A percentile compares a stretch with the other conserved stretches of the same genome.
Conservation (phyloP, 768 basidiomycete genomes). For the Lentinula sp. region DNA sequence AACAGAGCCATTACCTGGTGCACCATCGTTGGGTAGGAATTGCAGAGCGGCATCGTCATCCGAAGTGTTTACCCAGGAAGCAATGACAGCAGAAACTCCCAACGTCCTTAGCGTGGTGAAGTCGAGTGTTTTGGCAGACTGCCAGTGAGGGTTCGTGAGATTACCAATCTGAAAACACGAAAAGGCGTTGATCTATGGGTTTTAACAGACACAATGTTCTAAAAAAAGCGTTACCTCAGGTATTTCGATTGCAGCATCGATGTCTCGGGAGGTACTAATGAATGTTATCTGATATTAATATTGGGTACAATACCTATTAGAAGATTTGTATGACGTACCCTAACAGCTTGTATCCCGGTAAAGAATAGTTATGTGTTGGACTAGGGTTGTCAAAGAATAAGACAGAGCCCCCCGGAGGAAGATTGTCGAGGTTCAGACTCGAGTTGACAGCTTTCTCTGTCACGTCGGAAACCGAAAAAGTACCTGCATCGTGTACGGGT, state of each 20-base stretch:
- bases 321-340: conserved; percentile 13
- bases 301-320: background rate
- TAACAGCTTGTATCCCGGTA: conserved; percentile 20
- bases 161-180: conserved; percentile 17
- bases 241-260: conserved; percentile 12
- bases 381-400: conserved; percentile 26
- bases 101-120: conserved; percentile 13
- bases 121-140: conserved; percentile 21
- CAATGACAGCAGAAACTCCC: conserved; percentile 19
- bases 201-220: background rate
- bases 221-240: conserved; percentile 14
- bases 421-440: conserved; percentile 14
- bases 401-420: conserved; percentile 15
- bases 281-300: background rate
- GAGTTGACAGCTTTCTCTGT: conserved; percentile 12
- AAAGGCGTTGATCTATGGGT: background rate
- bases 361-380: conserved; percentile 22
- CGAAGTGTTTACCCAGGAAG: conserved; percentile 22
- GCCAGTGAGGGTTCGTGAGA: conserved; percentile 24
- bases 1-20: conserved; percentile 16
- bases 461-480: background rate
- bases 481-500: conserved; percentile 18
- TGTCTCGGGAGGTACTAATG: conserved; percentile 17
- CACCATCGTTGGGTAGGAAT: conserved; percentile 20
- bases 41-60: conserved; percentile 22